These are phyloP conservation scores for Metschnikowia cerradonensis DNA, from an alignment of 805 yeast genomes.

Conservation along the genomic window DNA sequence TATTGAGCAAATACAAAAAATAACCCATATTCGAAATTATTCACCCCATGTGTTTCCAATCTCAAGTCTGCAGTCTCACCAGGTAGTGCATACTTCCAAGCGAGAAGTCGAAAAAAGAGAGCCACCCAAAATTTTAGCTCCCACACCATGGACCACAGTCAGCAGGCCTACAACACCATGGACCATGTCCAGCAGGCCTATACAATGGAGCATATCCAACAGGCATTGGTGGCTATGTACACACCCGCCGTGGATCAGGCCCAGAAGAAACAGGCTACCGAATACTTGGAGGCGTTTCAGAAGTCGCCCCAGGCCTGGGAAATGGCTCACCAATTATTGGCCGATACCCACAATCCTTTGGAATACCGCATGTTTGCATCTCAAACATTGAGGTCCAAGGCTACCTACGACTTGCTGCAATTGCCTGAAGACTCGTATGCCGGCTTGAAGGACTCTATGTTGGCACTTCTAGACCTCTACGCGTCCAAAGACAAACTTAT, in stretches of 20 bases:
- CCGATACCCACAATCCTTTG: conserved; percentile 30
- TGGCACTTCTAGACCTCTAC: conserved; percentile 53
- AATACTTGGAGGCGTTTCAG: conserved; percentile 75
- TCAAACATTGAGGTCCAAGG: conserved; percentile 82
- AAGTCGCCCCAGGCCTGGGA: conserved; percentile 82
- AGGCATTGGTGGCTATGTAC: conserved; percentile 49
- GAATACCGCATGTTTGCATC: conserved; percentile 80
- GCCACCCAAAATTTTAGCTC: not conserved
- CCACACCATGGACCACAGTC: not conserved
- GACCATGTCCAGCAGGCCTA: conserved; percentile 16
- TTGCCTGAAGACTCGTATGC: conserved; percentile 49
- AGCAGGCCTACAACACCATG: not conserved
- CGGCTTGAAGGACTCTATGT: conserved; percentile 64
- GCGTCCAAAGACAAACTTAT: conserved; percentile 46
- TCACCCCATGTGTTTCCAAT: no score
- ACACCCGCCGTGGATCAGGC: conserved; percentile 34
- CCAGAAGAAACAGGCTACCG: conserved; percentile 49
- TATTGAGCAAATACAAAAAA: no score
- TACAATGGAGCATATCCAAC: conserved; percentile 30
- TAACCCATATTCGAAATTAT: no score
- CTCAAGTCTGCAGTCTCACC: no score
- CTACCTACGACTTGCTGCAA: conserved; percentile 79
- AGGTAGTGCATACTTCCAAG: not conserved
- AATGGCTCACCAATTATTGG: conserved; percentile 53
- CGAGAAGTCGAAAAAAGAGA: not conserved